A percentile compares a stretch with the other conserved stretches of the same genome.
phyloP scores from a whole-genome alignment of 1,284 basidiomycete genomes.

The Irpex sp. region DNA sequence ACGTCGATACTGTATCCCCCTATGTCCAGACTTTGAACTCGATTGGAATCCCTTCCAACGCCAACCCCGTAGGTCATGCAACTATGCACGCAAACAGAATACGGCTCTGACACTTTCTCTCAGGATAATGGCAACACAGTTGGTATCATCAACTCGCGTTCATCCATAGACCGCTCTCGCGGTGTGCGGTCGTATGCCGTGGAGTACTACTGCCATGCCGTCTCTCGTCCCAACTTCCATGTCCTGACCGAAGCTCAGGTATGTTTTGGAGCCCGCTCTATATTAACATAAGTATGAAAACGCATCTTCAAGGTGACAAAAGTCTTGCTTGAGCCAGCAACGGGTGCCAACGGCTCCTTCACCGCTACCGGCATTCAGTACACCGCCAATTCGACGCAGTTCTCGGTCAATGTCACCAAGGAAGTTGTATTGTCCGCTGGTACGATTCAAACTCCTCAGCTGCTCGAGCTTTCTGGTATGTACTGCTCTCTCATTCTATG shows the following conservation, averaged over 20 bases:
- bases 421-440: slow-evolving; percentile 19
- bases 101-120: no score
- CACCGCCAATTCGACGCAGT: not conserved
- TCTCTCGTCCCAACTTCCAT: slow-evolving; percentile 7
- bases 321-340: not conserved
- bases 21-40: slow-evolving; percentile 17
- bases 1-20: slow-evolving; percentile 16
- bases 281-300: not conserved
- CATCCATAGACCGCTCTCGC: slow-evolving; percentile 17
- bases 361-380: slow-evolving; percentile 14
- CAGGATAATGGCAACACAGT: slow-evolving; percentile 21
- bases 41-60: slow-evolving; percentile 19
- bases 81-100: not conserved
- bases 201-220: slow-evolving; percentile 17
- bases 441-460: slow-evolving; percentile 22
- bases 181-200: slow-evolving; percentile 23
- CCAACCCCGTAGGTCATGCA: slow-evolving; percentile 18
- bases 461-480: slow-evolving; percentile 23
- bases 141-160: slow-evolving; percentile 19
- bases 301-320: not conserved
- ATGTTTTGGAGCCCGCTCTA: not conserved
- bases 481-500: not conserved
- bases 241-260: slow-evolving; percentile 14
- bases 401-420: slow-evolving; percentile 7
- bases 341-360: not conserved